Base-by-base conservation (phyloP, 805 yeast species). In the Priceomyces carsonii region DNA sequence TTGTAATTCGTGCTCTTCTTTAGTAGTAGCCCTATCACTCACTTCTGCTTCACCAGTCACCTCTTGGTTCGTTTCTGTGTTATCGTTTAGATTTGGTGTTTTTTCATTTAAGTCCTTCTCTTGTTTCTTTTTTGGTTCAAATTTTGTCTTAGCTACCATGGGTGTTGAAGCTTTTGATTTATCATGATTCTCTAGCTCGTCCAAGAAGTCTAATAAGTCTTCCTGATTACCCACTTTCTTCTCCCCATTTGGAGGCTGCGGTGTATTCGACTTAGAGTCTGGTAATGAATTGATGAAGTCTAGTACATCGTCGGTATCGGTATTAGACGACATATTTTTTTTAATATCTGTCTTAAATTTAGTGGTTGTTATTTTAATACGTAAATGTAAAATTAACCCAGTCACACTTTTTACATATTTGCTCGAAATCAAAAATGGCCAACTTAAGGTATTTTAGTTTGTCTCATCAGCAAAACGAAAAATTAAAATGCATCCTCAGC, bases 261-360 rank as follows among this genome's bases (percentile, higher is more conserved):
- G 59, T 3, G 65, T 57, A 7, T 51, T 49, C n/a, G 57, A 39
- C 39, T 61, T 63, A 16, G 72, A 69, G 32, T 82, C 88, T 3
- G 95, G 93, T 31, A 88, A 72, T 1, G 90, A 82, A 51, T 84
- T 88, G 47, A 85, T 70, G 53, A 86, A 86, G 44, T 85, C 91
- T 36, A 85, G 69, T 4, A 85, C 91, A 48, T 85, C 91, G 44
- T 82, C 85, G 16, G 81, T 80, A 39, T 80, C 82, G 13, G 70
- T 47, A 13, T 40, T 32, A 10, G 45, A 42, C 25, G 48, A 24
- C 47, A 45, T 45, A 12, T 29, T 20, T n/a, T n/a, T n/a, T n/a
- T n/a, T n/a, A n/a, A n/a, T n/a, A n/a, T n/a, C n/a, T n/a, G n/a
- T n/a, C n/a, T n/a, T n/a, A n/a, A n/a, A n/a, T n/a, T n/a, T n/a